phyloP scores from a whole-genome alignment of 208 protist species.

The Vickermania spadyakhi region DNA sequence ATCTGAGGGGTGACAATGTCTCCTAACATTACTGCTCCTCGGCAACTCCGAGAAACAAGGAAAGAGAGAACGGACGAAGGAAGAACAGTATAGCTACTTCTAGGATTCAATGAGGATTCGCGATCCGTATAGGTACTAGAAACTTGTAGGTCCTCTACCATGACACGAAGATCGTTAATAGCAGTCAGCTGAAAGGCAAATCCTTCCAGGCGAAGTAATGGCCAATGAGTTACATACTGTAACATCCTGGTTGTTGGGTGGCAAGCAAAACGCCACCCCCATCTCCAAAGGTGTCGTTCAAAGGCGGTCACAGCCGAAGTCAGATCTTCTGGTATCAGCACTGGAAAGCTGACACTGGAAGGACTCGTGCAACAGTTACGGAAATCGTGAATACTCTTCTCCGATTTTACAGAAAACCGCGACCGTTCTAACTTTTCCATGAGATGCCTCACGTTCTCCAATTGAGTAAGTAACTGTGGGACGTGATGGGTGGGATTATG shows the following conservation, averaged over 20 bases:
- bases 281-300: constrained; percentile 26
- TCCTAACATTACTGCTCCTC: constrained; percentile 75
- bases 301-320: constrained; percentile 20
- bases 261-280: constrained; percentile 61
- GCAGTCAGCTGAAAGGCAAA: constrained; percentile 19
- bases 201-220: constrained; percentile 35
- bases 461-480: neutral
- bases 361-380: neutral
- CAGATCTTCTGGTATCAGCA: constrained; percentile 29
- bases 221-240: constrained; percentile 38
- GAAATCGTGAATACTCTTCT: neutral
- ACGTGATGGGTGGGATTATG: neutral
- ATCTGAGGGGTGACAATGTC: constrained; percentile 22
- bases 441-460: neutral
- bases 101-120: neutral
- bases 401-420: too few relatives aligned
- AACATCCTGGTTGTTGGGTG: neutral
- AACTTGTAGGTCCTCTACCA: constrained; percentile 44
- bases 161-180: constrained; percentile 25
- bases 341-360: constrained; percentile 3
- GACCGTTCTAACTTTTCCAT: neutral
- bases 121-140: neutral
- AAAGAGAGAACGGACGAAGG: constrained; percentile 53
- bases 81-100: constrained; percentile 10
- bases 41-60: constrained; percentile 67